phyloP scores from a whole-genome alignment of 2,329 filamentous ascomycete genomes.

The Trichoderma asperellum region DNA sequence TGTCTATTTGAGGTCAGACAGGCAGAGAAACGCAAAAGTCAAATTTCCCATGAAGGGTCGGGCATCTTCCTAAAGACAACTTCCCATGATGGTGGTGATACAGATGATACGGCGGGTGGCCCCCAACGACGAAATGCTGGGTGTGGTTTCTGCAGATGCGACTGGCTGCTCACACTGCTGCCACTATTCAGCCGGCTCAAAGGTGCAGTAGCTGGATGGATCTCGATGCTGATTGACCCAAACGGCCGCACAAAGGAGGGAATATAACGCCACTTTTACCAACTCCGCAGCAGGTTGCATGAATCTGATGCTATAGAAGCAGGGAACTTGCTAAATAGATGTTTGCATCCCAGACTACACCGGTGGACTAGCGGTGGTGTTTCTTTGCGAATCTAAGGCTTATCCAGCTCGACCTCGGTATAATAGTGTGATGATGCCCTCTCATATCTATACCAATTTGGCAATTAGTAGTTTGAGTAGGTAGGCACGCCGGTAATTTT shows the following conservation, averaged over 20 bases:
- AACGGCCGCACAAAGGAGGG: background rate
- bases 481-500: no score
- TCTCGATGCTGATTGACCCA: constrained; percentile 4
- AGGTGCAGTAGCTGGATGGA: background rate
- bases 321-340: background rate
- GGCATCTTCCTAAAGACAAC: background rate
- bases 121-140: background rate
- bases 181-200: background rate
- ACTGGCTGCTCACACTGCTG: background rate
- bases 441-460: background rate
- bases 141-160: constrained; percentile 1
- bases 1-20: background rate
- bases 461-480: background rate
- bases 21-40: background rate
- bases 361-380: background rate
- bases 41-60: background rate
- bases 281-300: constrained; percentile 1
- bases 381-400: background rate
- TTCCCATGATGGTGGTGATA: background rate
- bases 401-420: no score
- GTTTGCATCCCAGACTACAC: background rate
- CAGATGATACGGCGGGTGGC: background rate
- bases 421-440: background rate
- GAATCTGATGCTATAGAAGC: background rate
- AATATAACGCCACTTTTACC: background rate